These are phyloP conservation scores for Pichia exigua DNA, from an alignment of 805 yeast genomes.

Conservation along the genomic window DNA sequence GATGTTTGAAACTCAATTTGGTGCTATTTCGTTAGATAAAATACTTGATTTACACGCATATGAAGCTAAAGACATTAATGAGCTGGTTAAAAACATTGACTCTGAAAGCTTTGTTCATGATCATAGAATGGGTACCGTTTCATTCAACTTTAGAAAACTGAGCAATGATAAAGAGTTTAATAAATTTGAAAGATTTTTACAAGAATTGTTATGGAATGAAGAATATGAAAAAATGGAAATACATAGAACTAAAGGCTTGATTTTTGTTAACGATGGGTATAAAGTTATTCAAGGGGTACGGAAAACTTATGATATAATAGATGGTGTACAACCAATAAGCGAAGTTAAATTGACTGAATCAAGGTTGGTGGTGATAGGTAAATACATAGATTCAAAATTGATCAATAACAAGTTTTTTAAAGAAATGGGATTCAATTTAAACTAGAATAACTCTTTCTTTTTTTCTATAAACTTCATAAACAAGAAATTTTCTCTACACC, in stretches of 20 bases:
- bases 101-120: conserved; percentile 34
- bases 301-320: conserved; percentile 78
- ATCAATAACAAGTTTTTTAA: conserved; percentile 9
- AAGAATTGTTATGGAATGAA: conserved; percentile 69
- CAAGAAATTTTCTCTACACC: not conserved
- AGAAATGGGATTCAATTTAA: conserved; percentile 5
- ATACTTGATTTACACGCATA: conserved; percentile 78
- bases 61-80: conserved; percentile 33
- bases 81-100: conserved; percentile 11
- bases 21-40: conserved; percentile 59
- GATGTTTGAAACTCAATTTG: conserved; percentile 57
- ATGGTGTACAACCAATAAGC: conserved; percentile 19
- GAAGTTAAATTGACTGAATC: conserved; percentile 13
- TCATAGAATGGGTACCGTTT: conserved; percentile 46
- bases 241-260: conserved; percentile 75
- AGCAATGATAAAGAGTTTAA: conserved; percentile 30
- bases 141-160: conserved; percentile 38
- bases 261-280: conserved; percentile 36
- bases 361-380: conserved; percentile 29
- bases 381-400: conserved; percentile 12
- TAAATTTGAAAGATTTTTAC: conserved; percentile 55
- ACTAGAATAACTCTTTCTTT: too few species aligned
- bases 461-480: too few species aligned
- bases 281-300: conserved; percentile 86
- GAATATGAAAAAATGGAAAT: conserved; percentile 48